These are phyloP conservation scores for Maudiozyma serrabonitensis DNA, from an alignment of 805 yeast genomes.

Conservation along the genomic window DNA sequence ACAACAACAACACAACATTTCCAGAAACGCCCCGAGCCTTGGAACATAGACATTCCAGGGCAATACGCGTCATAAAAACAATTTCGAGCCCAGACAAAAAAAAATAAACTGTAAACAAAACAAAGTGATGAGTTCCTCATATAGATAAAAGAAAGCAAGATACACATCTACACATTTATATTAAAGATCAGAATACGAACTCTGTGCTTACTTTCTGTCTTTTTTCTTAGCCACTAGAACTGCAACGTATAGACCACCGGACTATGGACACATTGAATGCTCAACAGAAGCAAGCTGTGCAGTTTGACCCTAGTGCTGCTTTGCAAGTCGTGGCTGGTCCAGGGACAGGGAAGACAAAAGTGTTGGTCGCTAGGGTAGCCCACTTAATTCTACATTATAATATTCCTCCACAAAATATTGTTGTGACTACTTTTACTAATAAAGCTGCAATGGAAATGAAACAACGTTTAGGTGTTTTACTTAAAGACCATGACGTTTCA, in stretches of 20 bases:
- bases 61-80: no score
- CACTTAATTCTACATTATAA: conserved; percentile 44
- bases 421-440: conserved; percentile 88
- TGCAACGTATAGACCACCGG: not conserved
- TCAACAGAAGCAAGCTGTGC: conserved; percentile 38
- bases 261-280: conserved; percentile 19
- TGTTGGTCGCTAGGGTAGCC: conserved; percentile 71
- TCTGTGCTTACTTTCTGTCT: no score
- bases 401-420: conserved; percentile 50
- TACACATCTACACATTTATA: no score
- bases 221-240: no score
- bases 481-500: conserved; percentile 28
- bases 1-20: no score
- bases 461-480: conserved; percentile 41
- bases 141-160: no score
- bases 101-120: no score
- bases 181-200: no score
- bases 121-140: no score
- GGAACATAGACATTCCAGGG: no score
- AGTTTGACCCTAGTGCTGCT: conserved; percentile 32
- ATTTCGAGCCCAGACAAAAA: no score
- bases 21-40: no score
- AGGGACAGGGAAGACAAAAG: conserved; percentile 74
- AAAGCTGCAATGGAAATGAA: conserved; percentile 85
- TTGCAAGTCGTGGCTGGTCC: conserved; percentile 56